Base-by-base conservation (phyloP, 2,329 filamentous ascomycete species). In the Botryotinia calthae region DNA sequence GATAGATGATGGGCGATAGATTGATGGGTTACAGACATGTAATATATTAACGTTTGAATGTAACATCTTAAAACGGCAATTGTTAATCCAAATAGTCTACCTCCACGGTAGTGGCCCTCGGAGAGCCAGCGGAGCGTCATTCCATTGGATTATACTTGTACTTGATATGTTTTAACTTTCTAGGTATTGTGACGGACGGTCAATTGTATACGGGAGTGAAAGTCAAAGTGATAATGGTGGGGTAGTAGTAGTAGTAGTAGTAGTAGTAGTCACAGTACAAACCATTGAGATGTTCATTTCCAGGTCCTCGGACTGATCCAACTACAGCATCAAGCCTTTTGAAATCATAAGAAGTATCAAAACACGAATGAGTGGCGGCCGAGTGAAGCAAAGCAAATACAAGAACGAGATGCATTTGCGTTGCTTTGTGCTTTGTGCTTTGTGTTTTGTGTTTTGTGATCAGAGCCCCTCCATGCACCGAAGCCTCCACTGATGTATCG, bases 121-220 rank as follows among this genome's bases (percentile, higher is more conserved):
- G 34, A 40, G 58, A 37, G 58, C 58, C 58, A 61, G 58, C 58
- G 58, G 58, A 61, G 58, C 58, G 58, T 61, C 58, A 37, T 40
- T n/a, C 58, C 25, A 37, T 14, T 9, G 7, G 58, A 25, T 56
- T 18, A 34, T 6, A 34, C 4, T 34, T 34, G 3, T 9, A 37
- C 28, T 7, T 0, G 6, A 7, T 7, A 25, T 18, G n/a, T 16
- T 54, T 54, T 54, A 5, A 28, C 51, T 28, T 54, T 54, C 51
- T 54, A 8, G 51, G 12, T 18, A 54, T 54, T 54, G 51, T 56
- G 51, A 56, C 28, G n/a, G 14, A 56, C 14, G n/a, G 14, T 18
- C n/a, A 28, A 56, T 56, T 56, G 6, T 14, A 28, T 28, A 56
- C n/a, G 9, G 51, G n/a, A 28, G 51, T 28, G 51, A 56, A 56